Percentiles rank a stretch among this genome's conserved stretches.
Conservation (phyloP, 768 basidiomycete species). For the Mycena venus region DNA sequence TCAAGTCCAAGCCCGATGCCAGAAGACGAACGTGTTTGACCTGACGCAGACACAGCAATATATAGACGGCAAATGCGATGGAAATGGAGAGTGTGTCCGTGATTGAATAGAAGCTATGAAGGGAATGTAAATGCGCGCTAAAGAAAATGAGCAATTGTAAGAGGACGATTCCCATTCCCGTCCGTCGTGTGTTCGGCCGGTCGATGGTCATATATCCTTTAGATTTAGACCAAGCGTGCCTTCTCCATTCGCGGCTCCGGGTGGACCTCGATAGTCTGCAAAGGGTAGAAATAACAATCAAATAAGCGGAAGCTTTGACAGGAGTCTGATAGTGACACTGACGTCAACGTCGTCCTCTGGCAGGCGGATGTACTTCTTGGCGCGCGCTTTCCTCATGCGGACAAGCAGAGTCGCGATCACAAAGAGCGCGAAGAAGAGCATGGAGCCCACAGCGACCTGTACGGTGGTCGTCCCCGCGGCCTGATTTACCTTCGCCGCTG, state of each 20-base stretch:
- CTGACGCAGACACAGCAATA: too few species aligned
- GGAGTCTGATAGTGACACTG: background rate
- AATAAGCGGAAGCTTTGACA: background rate
- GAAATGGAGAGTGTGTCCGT: background rate
- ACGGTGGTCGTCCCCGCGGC: background rate
- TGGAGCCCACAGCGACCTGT: slow-evolving; percentile 10
- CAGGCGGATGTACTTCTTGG: slow-evolving; percentile 1
- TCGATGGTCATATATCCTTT: background rate
- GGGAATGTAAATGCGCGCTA: background rate
- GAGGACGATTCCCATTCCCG: background rate
- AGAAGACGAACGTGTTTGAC: too few species aligned
- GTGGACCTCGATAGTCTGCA: background rate
- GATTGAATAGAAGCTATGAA: background rate
- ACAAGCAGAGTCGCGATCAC: background rate
- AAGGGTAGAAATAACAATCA: too few species aligned
- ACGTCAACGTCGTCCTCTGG: slow-evolving; percentile 18
- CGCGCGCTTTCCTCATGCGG: background rate
- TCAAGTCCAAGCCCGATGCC: too few species aligned
- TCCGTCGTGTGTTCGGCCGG: background rate
- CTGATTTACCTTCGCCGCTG: background rate
- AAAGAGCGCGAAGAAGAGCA: slow-evolving; percentile 17
- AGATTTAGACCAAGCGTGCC: slow-evolving; percentile 1
- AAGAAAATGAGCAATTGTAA: too few species aligned
- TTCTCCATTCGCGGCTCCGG: slow-evolving; percentile 8
- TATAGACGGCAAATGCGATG: background rate